Percentiles rank a stretch among this genome's conserved stretches.
phyloP scores from a whole-genome alignment of 352 stramenopile genomes.

The Globisporangium uncinulatum region DNA sequence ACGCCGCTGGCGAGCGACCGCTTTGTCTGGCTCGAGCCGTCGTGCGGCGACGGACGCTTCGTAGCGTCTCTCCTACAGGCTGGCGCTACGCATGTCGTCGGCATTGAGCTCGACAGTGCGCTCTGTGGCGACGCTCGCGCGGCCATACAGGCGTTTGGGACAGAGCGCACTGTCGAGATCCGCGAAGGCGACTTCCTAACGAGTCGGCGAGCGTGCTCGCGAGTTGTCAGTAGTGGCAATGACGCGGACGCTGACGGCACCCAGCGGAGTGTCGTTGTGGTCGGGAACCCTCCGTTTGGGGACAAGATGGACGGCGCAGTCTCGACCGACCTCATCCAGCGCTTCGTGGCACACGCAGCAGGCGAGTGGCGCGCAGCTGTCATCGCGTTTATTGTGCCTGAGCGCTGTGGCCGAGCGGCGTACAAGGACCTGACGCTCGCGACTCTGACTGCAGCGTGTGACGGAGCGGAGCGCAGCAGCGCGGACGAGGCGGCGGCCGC shows the following conservation, averaged over 20 bases:
- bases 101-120: slow-evolving; percentile 51
- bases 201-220: slow-evolving; percentile 18
- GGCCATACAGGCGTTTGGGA: slow-evolving; percentile 6
- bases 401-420: slow-evolving; percentile 33
- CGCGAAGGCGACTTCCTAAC: slow-evolving; percentile 45
- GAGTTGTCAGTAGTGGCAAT: background rate
- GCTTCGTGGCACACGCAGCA: slow-evolving; percentile 45
- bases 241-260: background rate
- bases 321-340: slow-evolving; percentile 40
- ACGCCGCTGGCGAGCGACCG: slow-evolving; percentile 7
- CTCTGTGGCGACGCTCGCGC: slow-evolving; percentile 10
- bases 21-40: slow-evolving; percentile 62
- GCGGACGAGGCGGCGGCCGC: background rate
- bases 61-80: slow-evolving; percentile 28
- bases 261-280: slow-evolving; percentile 22
- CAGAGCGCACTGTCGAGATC: slow-evolving; percentile 19
- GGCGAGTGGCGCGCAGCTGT: slow-evolving; percentile 39
- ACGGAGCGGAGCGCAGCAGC: background rate
- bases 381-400: slow-evolving; percentile 68
- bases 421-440: slow-evolving; percentile 40
- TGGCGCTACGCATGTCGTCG: slow-evolving; percentile 38
- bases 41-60: slow-evolving; percentile 63
- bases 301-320: slow-evolving; percentile 10
- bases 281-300: slow-evolving; percentile 74
- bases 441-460: slow-evolving; percentile 9